Conservation (phyloP, 1,284 basidiomycete species). For the Leccinum holopus region DNA sequence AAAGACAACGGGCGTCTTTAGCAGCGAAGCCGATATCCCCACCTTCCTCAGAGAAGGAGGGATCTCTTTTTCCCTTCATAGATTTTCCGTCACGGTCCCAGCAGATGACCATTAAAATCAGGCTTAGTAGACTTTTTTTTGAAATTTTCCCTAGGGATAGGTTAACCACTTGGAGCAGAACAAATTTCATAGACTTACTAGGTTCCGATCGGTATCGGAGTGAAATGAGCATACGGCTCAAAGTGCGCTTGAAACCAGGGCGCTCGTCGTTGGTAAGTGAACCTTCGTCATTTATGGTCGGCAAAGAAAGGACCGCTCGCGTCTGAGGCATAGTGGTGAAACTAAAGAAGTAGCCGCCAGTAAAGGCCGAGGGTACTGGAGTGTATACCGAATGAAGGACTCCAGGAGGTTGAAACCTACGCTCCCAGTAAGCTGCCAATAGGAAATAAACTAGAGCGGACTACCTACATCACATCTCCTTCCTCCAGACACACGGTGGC, state of each 20-base stretch:
- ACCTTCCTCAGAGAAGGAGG: background rate
- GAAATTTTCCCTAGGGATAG: background rate
- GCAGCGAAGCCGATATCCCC: background rate
- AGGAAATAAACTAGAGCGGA: background rate
- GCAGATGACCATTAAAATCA: background rate
- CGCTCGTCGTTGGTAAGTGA: slow-evolving; percentile 4
- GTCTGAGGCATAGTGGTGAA: slow-evolving; percentile 14
- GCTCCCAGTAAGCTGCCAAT: background rate
- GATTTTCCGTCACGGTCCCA: background rate
- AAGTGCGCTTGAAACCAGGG: background rate
- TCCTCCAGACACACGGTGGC: slow-evolving; percentile 11
- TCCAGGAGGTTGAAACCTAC: slow-evolving; percentile 13
- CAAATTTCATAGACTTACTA: background rate
- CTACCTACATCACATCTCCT: slow-evolving; percentile 8
- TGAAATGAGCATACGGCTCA: slow-evolving; percentile 10
- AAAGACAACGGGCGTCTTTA: background rate
- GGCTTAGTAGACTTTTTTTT: background rate
- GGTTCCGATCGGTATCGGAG: slow-evolving; percentile 9
- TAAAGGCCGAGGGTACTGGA: slow-evolving; percentile 7
- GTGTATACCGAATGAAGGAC: slow-evolving; percentile 11
- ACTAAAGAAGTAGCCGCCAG: slow-evolving; percentile 11
- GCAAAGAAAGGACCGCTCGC: rapidly evolving
- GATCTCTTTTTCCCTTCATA: background rate
- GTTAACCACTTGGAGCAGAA: background rate
- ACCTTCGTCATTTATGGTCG: rapidly evolving